A percentile compares a stretch with the other conserved stretches of the same genome.
Conservation (phyloP, 176 grass and related monocot genomes). For the Avena insularis region DNA sequence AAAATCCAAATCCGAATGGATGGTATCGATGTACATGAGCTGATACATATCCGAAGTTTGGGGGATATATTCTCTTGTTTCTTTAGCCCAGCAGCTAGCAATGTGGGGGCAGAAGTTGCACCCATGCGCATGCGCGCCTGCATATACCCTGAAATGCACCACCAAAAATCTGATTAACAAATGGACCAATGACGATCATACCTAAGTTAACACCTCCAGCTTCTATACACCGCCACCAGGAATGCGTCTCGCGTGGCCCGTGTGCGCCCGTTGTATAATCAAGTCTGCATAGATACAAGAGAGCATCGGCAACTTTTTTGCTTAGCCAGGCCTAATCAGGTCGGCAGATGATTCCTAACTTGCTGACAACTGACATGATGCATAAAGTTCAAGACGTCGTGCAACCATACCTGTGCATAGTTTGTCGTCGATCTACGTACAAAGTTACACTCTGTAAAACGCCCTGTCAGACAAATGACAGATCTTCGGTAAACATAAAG, state of each 20-base stretch:
- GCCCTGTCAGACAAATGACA: no score
- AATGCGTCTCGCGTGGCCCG: no score
- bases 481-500: no score
- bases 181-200: not conserved
- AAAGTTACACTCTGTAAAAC: no score
- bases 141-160: not conserved
- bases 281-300: not conserved
- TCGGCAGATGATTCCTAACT: not conserved
- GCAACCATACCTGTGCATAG: not conserved
- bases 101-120: not conserved
- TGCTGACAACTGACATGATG: not conserved
- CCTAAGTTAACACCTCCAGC: not conserved
- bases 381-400: not conserved
- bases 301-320: not conserved
- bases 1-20: not conserved
- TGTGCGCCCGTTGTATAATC: not conserved
- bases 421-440: no score
- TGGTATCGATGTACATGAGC: not conserved
- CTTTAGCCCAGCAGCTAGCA: not conserved
- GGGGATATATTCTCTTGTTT: not conserved
- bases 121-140: not conserved
- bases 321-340: not conserved
- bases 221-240: not conserved
- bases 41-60: not conserved
- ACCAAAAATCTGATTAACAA: constrained; percentile 19